Base-by-base conservation (phyloP, 2,329 filamentous ascomycete genomes). In the Apiospora malaysiana region DNA sequence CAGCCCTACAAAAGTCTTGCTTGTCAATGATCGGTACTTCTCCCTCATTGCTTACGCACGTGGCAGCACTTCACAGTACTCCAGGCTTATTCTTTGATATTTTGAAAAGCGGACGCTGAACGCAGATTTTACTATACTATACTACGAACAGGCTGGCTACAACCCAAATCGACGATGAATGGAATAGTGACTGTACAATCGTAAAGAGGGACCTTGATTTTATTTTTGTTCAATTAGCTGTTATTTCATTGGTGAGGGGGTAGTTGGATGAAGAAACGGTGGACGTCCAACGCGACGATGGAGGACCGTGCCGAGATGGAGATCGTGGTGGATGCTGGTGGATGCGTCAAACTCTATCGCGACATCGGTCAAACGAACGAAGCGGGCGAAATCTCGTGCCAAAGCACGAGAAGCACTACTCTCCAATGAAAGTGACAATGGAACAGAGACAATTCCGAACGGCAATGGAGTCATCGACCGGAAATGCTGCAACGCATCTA, bases 161-260 rank as follows among this genome's bases (percentile, higher is more conserved):
- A n/a, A n/a, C n/a, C n/a, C n/a, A n/a, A n/a, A n/a, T n/a, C n/a
- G n/a, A n/a, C n/a, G n/a, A n/a, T n/a, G n/a, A n/a, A n/a, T n/a
- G n/a, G n/a, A n/a, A n/a, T n/a, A n/a, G n/a, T n/a, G n/a, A n/a
- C n/a, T n/a, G n/a, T n/a, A n/a, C n/a, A n/a, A n/a, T n/a, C n/a
- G n/a, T n/a, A n/a, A n/a, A n/a, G n/a, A n/a, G n/a, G n/a, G n/a
- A 27, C 25, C 86, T 89, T 93, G 23, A 84, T 93, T 1, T 89
- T 90, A 2, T 83, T 93, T 40, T 91, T 92, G 75, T 51, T 51
- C 23, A 51, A 51, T 51, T 51, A 1, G 1, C 27, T 51, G 1
- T 27, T 51, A 27, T 51, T 51, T 23, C 47, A 51, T 65, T 65
- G 9, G 2, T n/a, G 18, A 42, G 23, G 23, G 8, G 27, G 18